Evolutionary conservation across 257 asterid species (phyloP).

Genomic region (Fraxinus anomala): DNA sequence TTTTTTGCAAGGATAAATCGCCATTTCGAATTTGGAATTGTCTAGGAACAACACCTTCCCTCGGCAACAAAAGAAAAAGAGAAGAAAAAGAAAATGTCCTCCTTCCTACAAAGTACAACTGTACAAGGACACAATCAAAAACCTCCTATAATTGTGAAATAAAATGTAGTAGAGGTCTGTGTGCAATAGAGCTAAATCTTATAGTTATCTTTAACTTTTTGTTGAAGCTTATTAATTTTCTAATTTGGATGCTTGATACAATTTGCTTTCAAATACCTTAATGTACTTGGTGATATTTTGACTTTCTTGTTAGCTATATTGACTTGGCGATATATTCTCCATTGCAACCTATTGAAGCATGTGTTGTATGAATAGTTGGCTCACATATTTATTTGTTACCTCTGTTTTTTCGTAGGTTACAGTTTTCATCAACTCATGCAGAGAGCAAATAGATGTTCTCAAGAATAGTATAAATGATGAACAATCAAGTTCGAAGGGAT

Average conservation of each 20-base stretch:
- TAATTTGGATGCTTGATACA: background rate
- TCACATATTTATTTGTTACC: constrained; percentile 12
- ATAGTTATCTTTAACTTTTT: background rate
- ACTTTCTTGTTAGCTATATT: background rate
- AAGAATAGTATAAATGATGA: constrained; percentile 65
- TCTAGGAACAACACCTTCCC: background rate
- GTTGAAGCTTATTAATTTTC: background rate
- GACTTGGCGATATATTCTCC: constrained; percentile 19
- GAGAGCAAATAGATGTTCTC: constrained; percentile 91
- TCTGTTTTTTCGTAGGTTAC: constrained; percentile 61
- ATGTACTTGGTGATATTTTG: constrained; percentile 5
- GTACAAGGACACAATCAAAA: background rate
- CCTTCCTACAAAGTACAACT: background rate
- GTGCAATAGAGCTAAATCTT: background rate
- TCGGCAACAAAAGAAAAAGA: background rate
- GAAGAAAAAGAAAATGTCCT: background rate
- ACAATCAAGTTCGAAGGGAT: constrained; percentile 78
- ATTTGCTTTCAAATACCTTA: background rate
- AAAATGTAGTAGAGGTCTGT: background rate
- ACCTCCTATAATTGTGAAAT: background rate
- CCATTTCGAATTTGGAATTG: background rate
- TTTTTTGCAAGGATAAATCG: background rate
- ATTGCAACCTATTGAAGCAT: constrained; percentile 10
- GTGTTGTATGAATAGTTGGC: background rate
- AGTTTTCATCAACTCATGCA: constrained; percentile 80